These are phyloP conservation scores for Kodamaea laetipori DNA, from an alignment of 805 yeast genomes.

Conservation along the genomic window DNA sequence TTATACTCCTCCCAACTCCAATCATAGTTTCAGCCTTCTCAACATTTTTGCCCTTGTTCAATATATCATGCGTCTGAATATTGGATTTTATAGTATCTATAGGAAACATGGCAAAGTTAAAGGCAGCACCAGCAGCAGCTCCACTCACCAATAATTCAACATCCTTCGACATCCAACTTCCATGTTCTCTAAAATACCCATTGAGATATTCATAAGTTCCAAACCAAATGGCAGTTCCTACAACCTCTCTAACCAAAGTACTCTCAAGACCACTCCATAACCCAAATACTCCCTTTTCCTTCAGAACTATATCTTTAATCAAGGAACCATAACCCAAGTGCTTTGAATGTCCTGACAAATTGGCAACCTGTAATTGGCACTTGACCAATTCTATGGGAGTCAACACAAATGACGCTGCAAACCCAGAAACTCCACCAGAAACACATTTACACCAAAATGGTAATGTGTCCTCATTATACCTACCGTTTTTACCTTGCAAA, in stretches of 20 bases:
- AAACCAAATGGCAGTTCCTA: constrained; percentile 94
- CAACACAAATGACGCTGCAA: constrained; percentile 76
- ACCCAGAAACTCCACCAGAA: constrained; percentile 83
- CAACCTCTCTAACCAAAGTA: constrained; percentile 78
- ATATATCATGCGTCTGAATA: constrained; percentile 63
- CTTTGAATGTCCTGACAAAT: constrained; percentile 25
- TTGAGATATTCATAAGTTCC: constrained; percentile 74
- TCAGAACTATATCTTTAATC: constrained; percentile 38
- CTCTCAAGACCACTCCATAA: constrained; percentile 88
- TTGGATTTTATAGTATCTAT: constrained; percentile 88
- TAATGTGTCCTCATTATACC: constrained; percentile 26
- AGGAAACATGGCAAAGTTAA: constrained; percentile 81
- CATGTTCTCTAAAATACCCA: constrained; percentile 33
- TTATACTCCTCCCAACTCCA: constrained; percentile 6
- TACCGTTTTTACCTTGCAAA: constrained; percentile 2
- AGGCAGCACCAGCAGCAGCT: constrained; percentile 81
- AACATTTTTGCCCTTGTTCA: constrained; percentile 14
- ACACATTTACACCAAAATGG: constrained; percentile 49
- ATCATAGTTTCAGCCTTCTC: not conserved
- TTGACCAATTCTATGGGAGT: constrained; percentile 93
- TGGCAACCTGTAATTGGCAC: constrained; percentile 78
- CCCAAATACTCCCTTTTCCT: constrained; percentile 62
- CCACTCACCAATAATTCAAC: constrained; percentile 72
- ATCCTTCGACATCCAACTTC: constrained; percentile 25
- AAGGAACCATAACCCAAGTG: constrained; percentile 34